Percentiles rank a stretch among this genome's conserved stretches.
Evolutionary conservation across 306 rosid species (phyloP).

Genomic region (Oemleria cerasiformis): DNA sequence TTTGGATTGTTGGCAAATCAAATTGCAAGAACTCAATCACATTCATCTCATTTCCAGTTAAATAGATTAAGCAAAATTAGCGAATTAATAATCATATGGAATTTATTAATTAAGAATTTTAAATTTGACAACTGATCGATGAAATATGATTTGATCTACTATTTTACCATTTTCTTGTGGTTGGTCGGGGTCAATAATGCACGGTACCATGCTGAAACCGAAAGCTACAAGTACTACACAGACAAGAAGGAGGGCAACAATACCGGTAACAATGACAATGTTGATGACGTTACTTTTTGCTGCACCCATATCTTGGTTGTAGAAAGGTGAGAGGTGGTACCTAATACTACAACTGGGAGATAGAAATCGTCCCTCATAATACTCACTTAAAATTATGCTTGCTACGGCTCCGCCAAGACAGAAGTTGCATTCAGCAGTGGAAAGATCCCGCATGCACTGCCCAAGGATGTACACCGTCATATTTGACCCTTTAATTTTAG

Average conservation of each 20-base stretch:
- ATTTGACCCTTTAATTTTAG: background rate
- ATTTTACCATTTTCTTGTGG: background rate
- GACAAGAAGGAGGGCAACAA: background rate
- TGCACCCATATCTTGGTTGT: background rate
- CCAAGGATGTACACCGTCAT: constrained; percentile 11
- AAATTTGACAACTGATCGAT: background rate
- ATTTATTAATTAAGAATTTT: background rate
- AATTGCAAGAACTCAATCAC: constrained; percentile 13
- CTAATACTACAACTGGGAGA: background rate
- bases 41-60: background rate
- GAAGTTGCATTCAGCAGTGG: background rate
- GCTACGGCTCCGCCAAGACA: constrained; percentile 7
- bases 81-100: too few relatives aligned
- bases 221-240: constrained; percentile 4
- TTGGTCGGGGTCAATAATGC: background rate
- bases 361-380: background rate
- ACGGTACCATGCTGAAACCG: background rate
- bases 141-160: background rate
- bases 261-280: background rate
- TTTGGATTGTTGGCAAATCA: constrained; percentile 26
- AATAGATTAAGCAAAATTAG: background rate
- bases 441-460: constrained; percentile 31
- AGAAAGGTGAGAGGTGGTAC: background rate
- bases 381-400: background rate
- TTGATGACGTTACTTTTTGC: background rate